Base-by-base conservation (phyloP, 352 stramenopile genomes). In the Salisapilia sapeloensis region DNA sequence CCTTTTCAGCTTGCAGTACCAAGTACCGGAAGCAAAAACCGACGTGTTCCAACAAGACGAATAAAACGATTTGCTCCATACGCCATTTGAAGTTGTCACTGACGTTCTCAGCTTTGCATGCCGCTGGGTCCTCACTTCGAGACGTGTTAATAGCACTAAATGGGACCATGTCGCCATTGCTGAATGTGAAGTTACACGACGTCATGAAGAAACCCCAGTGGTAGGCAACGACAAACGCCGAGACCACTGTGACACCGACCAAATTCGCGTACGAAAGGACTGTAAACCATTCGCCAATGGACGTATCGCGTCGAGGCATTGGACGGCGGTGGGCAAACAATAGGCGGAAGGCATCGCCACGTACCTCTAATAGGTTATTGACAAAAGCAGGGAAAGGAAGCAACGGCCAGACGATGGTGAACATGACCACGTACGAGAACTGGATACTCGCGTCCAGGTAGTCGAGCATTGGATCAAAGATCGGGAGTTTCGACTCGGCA, bases 401-500 rank as follows among this genome's bases (percentile, higher is more conserved):
- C 25, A 92, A 42, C n/a, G 74, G 74, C 77, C 77, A 92, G 38
- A 89, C 77, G 6, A 85, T 74, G 3, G 74, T 90, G 36, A 92
- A 92, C 77, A 92, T 92, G 44, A 87, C 59, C 34, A 92, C 69
- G 41, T 90, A 92, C 4, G 74, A 89, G 35, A 92, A 86, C 50
- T 92, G 77, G 35, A 92, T 89, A 40, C 69, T 79, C 6, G 76
- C 67, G 42, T 89, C 74, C 40, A 92, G 42, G 40, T 92, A 92
- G 48, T 92, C 77, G 22, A 86, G 49, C 44, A 81, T 72, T 16
- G 76, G 66, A 28, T 89, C 72, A 24, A 87, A 92, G 0, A 82
- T 51, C 8, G 74, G 64, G 13, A 92, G 44, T 35, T 89, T 85
- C 7, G 58, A 69, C 39, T 92, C 74, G 3, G 69, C 66, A 12